Conservation (phyloP, 805 yeast species). For the Wickerhamiella vanderwaltii region DNA sequence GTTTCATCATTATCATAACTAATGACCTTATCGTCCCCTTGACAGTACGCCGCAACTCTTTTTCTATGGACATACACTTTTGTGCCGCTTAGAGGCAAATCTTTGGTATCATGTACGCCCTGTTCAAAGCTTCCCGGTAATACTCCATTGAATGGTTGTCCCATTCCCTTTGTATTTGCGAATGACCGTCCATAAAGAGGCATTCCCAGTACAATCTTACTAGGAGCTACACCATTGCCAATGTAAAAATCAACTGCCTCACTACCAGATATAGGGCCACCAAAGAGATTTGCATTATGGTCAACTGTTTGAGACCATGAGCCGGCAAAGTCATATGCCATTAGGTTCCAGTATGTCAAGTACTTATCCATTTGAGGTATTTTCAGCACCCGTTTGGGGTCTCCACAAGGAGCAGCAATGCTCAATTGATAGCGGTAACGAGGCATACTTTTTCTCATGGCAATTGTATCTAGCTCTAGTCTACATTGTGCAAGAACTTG, state of each 20-base stretch:
- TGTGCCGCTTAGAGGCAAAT: slow-evolving; percentile 37
- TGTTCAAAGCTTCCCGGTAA: slow-evolving; percentile 34
- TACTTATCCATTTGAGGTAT: slow-evolving; percentile 44
- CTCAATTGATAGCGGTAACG: slow-evolving; percentile 38
- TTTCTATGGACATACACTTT: slow-evolving; percentile 41
- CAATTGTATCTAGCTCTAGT: slow-evolving; percentile 31
- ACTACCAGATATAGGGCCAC: slow-evolving; percentile 37
- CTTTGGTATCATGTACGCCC: slow-evolving; percentile 43
- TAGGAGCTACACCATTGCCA: slow-evolving; percentile 32
- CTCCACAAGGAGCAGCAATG: slow-evolving; percentile 65
- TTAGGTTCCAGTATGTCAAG: slow-evolving; percentile 66
- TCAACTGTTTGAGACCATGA: slow-evolving; percentile 52
- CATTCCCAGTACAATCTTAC: slow-evolving; percentile 66
- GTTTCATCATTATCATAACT: slow-evolving; percentile 56
- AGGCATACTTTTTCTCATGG: slow-evolving; percentile 22
- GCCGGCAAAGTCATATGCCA: slow-evolving; percentile 86
- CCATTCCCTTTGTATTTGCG: slow-evolving; percentile 33
- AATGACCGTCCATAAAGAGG: slow-evolving; percentile 70
- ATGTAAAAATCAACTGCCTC: slow-evolving; percentile 37
- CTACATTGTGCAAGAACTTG: slow-evolving; percentile 34
- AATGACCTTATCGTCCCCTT: slow-evolving; percentile 32
- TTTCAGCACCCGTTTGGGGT: slow-evolving; percentile 32
- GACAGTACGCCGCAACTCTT: slow-evolving; percentile 44
- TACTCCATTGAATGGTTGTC: slow-evolving; percentile 34
- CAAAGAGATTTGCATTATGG: slow-evolving; percentile 61